Percentiles rank a stretch among this genome's conserved stretches.
These are phyloP conservation scores for Yueomyces sinensis DNA, from an alignment of 805 yeast genomes.

Conservation along the genomic window DNA sequence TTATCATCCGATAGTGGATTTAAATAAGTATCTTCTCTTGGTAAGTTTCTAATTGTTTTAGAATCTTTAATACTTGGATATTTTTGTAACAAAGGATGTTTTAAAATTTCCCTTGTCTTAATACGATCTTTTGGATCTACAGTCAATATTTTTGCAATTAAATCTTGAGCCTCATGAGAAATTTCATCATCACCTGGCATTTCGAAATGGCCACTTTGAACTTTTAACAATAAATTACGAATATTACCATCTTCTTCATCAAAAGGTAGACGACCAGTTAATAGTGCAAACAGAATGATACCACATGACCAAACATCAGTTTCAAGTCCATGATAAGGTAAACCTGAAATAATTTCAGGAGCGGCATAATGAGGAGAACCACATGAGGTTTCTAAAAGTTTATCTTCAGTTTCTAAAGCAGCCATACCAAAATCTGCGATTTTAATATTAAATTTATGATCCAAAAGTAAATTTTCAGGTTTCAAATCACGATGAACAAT, in stretches of 20 bases:
- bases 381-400: conserved; percentile 83
- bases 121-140: conserved; percentile 77
- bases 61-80: conserved; percentile 34
- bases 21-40: conserved; percentile 27
- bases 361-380: conserved; percentile 99
- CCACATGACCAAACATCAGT: conserved; percentile 99
- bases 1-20: conserved; percentile 25
- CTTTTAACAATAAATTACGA: conserved; percentile 73
- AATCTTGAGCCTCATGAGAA: conserved; percentile 75
- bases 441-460: conserved; percentile 76
- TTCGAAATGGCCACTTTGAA: conserved; percentile 75
- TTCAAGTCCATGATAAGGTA: conserved; percentile 91
- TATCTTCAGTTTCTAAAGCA: conserved; percentile 74
- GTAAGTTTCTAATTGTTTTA: conserved; percentile 24
- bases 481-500: conserved; percentile 82
- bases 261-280: conserved; percentile 92
- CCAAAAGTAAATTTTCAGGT: conserved; percentile 70
- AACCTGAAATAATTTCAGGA: conserved; percentile 94
- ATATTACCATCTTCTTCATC: conserved; percentile 81
- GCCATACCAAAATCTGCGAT: conserved; percentile 99
- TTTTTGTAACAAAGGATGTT: conserved; percentile 71
- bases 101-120: conserved; percentile 58
- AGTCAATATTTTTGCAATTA: conserved; percentile 65
- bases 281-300: conserved; percentile 79
- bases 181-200: conserved; percentile 70